Evolutionary conservation across 139 green algal genomes (phyloP).

Genomic region (Micractinium sp.): DNA sequence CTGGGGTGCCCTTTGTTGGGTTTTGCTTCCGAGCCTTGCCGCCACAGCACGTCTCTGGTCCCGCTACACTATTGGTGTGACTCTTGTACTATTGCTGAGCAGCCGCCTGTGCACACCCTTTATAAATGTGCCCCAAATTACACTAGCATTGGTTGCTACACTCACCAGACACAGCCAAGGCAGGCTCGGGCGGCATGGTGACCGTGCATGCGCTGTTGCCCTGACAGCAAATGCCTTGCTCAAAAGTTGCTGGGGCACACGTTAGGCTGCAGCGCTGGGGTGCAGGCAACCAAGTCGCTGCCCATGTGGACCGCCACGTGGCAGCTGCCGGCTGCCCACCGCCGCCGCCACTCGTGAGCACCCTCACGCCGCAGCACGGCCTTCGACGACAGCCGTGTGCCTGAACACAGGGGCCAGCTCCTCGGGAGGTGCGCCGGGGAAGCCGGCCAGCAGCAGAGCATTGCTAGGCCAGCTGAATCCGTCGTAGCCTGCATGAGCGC

Average conservation of each 20-base stretch:
- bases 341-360: background rate
- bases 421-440: background rate
- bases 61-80: too few species aligned
- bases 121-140: too few species aligned
- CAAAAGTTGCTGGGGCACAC: background rate
- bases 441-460: slow-evolving; percentile 32
- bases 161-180: too few species aligned
- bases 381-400: background rate
- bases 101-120: too few species aligned
- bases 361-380: background rate
- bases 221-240: background rate
- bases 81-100: too few species aligned
- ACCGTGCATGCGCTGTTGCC: background rate
- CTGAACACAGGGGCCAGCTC: background rate
- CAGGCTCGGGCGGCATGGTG: too few species aligned
- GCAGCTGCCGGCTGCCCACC: background rate
- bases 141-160: too few species aligned
- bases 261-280: background rate
- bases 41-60: too few species aligned
- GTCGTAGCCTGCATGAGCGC: slow-evolving; percentile 10
- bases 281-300: too few species aligned
- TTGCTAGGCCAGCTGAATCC: slow-evolving; percentile 42
- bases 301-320: too few species aligned
- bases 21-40: too few species aligned
- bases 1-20: too few species aligned